Base-by-base conservation (phyloP, 305 asterid species). In the Petunia hybrid region DNA sequence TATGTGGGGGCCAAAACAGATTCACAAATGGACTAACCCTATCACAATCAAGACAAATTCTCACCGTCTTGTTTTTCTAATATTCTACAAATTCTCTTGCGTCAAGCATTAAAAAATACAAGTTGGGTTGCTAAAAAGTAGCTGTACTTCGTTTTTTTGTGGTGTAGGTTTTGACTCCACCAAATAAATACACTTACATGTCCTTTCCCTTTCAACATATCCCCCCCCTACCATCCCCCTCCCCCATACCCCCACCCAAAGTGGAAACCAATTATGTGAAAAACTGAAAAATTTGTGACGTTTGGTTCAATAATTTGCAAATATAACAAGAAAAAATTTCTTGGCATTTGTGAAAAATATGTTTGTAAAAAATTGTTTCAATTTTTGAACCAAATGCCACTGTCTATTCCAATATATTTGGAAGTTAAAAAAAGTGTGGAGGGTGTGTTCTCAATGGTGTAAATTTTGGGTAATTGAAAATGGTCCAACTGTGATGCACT, bases 401-500 rank as follows among this genome's bases (percentile, higher is more conserved):
- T 53, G 8, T 6, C 16, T 7, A 48, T 6, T 62, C 63, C 63
- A 36, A 73, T 9, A 51, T 35, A 45, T 73, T 73, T 73, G 78
- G 78, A 51, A 77, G 53, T 61, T 79, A 46, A 79, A 22, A 76
- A 16, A 39, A 62, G 60, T 56, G 46, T 67, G 79, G 79, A 83
- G 40, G 42, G 39, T 12, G 55, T 40, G 53, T 71, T 71, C 53
- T 76, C 40, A 41, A 46, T 59, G 6, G 85, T 51, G 60, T 22
- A 46, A 57, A 79, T 22, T 78, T 76, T 62, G 79, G 85, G 85
- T 68, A 74, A 55, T 80, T 77, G 87, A 83, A 83, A 85, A 75
- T 71, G 55, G 87, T 88, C 91, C 67, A 79, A 82, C 87, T 80
- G 31, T 22, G 90, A 87, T 86, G 92, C 92, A 87, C 86, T 85